Percentiles rank a stretch among this genome's conserved stretches.
phyloP scores from a whole-genome alignment of 805 yeast species.

The Saccharomycopsis sp. region DNA sequence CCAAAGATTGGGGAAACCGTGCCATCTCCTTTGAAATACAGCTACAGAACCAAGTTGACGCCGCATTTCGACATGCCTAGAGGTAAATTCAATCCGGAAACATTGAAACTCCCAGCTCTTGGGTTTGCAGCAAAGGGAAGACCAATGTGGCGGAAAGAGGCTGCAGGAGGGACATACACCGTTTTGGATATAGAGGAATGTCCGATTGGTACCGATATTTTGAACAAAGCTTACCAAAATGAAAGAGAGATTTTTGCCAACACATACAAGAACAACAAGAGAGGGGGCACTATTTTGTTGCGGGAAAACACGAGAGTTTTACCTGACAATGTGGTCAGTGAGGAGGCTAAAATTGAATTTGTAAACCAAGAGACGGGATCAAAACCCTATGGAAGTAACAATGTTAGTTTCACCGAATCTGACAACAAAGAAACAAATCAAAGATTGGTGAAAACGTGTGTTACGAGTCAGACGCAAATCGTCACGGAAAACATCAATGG shows the following conservation, averaged over 20 bases:
- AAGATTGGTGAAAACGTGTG: constrained; percentile 57
- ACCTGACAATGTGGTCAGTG: constrained; percentile 24
- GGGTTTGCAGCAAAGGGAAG: constrained; percentile 89
- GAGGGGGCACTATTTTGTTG: constrained; percentile 81
- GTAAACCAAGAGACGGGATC: constrained; percentile 39
- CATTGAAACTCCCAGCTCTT: constrained; percentile 50
- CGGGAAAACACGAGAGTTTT: constrained; percentile 63
- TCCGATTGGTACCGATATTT: constrained; percentile 73
- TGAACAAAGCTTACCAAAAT: constrained; percentile 64
- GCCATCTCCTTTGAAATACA: constrained; percentile 68
- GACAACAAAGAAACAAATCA: constrained; percentile 27
- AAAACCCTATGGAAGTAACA: constrained; percentile 28
- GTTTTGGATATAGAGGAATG: constrained; percentile 93
- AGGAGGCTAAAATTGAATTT: constrained; percentile 24
- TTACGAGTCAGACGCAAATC: constrained; percentile 68
- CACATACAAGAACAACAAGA: constrained; percentile 45
- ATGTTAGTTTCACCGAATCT: constrained; percentile 32
- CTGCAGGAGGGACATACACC: constrained; percentile 50
- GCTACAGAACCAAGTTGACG: constrained; percentile 87
- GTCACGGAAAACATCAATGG: constrained; percentile 75
- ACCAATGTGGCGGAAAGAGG: constrained; percentile 55
- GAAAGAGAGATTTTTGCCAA: constrained; percentile 55
- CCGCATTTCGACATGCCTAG: constrained; percentile 89
- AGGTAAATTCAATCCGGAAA: constrained; percentile 31
- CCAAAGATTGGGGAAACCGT: constrained; percentile 63